Percentiles rank a stretch among this genome's conserved stretches.
Evolutionary conservation across 257 asterid species (phyloP).

Genomic region (Coffea canephora): DNA sequence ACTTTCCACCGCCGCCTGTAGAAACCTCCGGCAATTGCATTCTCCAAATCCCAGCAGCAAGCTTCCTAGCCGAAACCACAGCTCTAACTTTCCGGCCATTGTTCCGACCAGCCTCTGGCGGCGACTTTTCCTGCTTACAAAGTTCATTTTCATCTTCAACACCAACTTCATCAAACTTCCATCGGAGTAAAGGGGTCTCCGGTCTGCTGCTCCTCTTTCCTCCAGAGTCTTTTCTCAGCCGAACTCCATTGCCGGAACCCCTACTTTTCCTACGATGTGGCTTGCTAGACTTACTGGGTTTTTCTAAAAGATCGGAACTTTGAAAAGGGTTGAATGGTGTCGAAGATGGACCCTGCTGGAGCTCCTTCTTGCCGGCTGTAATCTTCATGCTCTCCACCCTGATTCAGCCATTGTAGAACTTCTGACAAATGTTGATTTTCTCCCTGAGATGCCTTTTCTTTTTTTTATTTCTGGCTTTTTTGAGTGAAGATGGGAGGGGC

Average conservation of each 20-base stretch:
- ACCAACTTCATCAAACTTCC: conserved; percentile 53
- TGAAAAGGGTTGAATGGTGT: conserved; percentile 22
- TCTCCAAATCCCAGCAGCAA: conserved; percentile 63
- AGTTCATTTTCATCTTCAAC: conserved; percentile 15
- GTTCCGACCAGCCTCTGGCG: conserved; percentile 32
- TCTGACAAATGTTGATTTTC: background rate
- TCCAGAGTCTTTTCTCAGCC: conserved; percentile 42
- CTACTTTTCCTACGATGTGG: conserved; percentile 50
- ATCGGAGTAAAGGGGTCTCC: conserved; percentile 54
- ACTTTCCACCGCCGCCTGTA: conserved; percentile 20
- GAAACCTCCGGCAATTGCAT: conserved; percentile 53
- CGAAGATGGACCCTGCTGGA: conserved; percentile 14
- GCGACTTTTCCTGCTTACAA: conserved; percentile 21
- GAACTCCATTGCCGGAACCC: conserved; percentile 38
- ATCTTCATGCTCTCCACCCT: conserved; percentile 42
- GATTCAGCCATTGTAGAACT: conserved; percentile 40
- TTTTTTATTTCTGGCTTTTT: background rate
- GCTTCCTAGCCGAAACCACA: conserved; percentile 44
- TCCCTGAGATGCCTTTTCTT: background rate
- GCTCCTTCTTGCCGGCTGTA: conserved; percentile 29
- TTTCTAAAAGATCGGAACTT: conserved; percentile 42
- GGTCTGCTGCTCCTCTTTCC: conserved; percentile 46
- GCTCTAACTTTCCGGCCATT: conserved; percentile 28
- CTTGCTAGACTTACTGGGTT: conserved; percentile 22
- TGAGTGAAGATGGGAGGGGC: background rate